Conservation (phyloP, 1,139 yeast genomes). For the Geotrichum restrictum region DNA sequence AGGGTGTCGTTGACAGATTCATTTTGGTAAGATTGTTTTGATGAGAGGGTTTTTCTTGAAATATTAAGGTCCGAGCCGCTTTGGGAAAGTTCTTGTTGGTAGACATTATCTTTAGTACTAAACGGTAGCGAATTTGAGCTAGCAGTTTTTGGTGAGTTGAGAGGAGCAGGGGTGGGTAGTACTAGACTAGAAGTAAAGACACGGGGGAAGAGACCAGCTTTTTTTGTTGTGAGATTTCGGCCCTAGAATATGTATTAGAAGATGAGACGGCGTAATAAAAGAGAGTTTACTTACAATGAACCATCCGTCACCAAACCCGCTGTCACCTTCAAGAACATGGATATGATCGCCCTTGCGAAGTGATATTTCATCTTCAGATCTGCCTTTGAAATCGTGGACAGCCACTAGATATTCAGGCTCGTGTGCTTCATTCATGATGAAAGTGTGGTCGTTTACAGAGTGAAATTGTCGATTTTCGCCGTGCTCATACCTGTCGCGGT, state of each 20-base stretch:
- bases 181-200: conserved; percentile 52
- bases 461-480: neutral
- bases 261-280: neutral
- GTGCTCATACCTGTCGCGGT: neutral
- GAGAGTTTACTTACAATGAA: conserved; percentile 45
- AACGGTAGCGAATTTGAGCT: conserved; percentile 9
- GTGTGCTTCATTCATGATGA: conserved; percentile 8
- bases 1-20: conserved; percentile 56
- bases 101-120: conserved; percentile 10
- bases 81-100: too few relatives aligned
- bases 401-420: conserved; percentile 45
- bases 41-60: neutral
- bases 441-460: neutral
- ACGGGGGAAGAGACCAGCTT: conserved; percentile 85
- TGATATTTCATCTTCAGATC: conserved; percentile 85
- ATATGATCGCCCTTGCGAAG: conserved; percentile 78
- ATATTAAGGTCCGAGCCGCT: too few relatives aligned
- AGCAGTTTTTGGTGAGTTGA: conserved; percentile 28
- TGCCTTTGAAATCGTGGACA: conserved; percentile 78
- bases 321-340: conserved; percentile 86
- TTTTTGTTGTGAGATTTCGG: conserved; percentile 61
- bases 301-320: conserved; percentile 98
- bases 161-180: conserved; percentile 29
- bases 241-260: conserved; percentile 46
- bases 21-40: conserved; percentile 22